Evolutionary conservation across 1,139 yeast species (phyloP), one percentile per base, ranked within the genome.

Genomic region (Saccharomycopsis hybrid): DNA sequence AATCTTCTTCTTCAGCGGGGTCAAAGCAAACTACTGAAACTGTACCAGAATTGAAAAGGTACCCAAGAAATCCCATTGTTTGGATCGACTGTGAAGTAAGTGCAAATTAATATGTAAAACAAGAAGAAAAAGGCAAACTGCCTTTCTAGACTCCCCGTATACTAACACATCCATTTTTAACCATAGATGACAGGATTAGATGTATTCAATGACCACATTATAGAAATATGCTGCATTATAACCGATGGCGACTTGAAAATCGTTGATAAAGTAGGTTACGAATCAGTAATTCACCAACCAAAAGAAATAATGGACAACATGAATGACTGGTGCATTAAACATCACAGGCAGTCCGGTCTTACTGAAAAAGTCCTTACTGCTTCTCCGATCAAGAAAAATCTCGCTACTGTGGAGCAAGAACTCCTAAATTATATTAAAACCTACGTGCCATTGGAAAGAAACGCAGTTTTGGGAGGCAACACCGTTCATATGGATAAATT

Each of bases 151-250:
- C 9, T 38, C 18, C 18, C 41, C 13, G 7, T 31, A 9, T 13
- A 30, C 3, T 7, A 9, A 18, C 18, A n/a, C 11, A 13, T 7
- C 7, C 7, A 30, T 18, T 32, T 44, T n/a, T 33, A 9, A 32
- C 64, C n/a, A n/a, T n/a, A 81, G 64, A 94, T 94, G 98, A 94
- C 99, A 0, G 99, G 99, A 0, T 70, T 94, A 45, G 85, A 92
- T 59, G 80, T 82, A 28, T 65, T 70, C 51, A 74, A 74, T 4
- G 95, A 88, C 60, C 79, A 76, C 52, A 90, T 94, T 58, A 86
- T 94, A 56, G 98, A 94, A 65, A 81, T 94, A 32, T 89, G 97
- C 63, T 89, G 97, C 63, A 69, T 90, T 38, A 72, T 94, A 47
- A 92, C 99, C 1, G 96, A 92, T 61, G 88, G 85, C 5, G 67